A percentile compares a stretch with the other conserved stretches of the same genome.
phyloP scores from a whole-genome alignment of 1,284 basidiomycete species.

The Boletus sp. region DNA sequence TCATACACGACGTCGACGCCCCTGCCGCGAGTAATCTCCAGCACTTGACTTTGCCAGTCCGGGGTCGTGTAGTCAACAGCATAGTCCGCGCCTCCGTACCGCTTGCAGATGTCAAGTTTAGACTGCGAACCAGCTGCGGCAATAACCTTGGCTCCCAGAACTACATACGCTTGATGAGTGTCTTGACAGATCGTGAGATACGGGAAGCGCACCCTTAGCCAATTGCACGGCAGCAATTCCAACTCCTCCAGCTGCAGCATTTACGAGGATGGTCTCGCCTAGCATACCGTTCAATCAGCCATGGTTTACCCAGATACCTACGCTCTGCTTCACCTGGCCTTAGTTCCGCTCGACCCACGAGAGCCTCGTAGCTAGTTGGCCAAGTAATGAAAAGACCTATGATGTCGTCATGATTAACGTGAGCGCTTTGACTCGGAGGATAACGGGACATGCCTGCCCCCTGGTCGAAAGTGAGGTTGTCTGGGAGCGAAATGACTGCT shows the following conservation, averaged over 20 bases:
- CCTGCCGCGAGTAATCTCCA: conserved; percentile 71
- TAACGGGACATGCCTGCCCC: conserved; percentile 44
- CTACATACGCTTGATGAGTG: conserved; percentile 35
- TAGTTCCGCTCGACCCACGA: conserved; percentile 79
- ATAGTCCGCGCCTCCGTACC: conserved; percentile 68
- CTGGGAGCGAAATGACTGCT: conserved; percentile 55
- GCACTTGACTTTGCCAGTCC: conserved; percentile 74
- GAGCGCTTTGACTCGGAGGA: conserved; percentile 34
- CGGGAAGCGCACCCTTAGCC: conserved; percentile 60
- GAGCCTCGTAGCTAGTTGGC: conserved; percentile 86
- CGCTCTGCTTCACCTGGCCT: conserved; percentile 51
- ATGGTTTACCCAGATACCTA: not conserved
- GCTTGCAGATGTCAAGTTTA: conserved; percentile 67
- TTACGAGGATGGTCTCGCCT: conserved; percentile 88
- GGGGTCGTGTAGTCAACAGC: conserved; percentile 61
- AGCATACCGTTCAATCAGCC: conserved; percentile 12
- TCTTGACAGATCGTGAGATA: not conserved
- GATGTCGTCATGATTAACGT: conserved; percentile 20
- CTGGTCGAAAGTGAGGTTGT: conserved; percentile 62
- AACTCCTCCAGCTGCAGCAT: conserved; percentile 89
- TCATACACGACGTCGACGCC: conserved; percentile 90
- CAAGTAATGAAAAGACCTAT: conserved; percentile 76
- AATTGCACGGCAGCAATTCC: conserved; percentile 89
- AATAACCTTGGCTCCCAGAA: conserved; percentile 74
- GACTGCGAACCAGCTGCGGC: conserved; percentile 69